These are phyloP conservation scores for Colletotrichum caudatum DNA, from an alignment of 2,329 filamentous ascomycete genomes.

Conservation along the genomic window DNA sequence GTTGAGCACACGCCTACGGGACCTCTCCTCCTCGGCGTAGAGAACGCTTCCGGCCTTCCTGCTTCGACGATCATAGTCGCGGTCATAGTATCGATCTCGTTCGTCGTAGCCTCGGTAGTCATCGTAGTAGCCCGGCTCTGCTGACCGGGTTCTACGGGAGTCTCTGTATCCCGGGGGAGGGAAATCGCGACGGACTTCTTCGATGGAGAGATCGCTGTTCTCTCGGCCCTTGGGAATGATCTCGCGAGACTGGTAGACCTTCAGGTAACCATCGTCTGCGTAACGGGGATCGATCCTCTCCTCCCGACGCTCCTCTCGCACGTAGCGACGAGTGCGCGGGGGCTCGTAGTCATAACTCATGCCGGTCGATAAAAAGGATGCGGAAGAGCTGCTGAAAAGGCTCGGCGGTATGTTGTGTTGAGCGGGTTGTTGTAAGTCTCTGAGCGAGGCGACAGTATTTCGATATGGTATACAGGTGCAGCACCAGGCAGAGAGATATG, in stretches of 20 bases:
- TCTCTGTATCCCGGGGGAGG: conserved; percentile 75
- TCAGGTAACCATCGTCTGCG: conserved; percentile 64
- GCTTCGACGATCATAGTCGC: conserved; percentile 61
- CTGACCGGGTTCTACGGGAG: conserved; percentile 72
- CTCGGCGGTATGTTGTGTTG: conserved; percentile 7
- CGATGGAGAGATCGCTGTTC: conserved; percentile 80
- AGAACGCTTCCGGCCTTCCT: conserved; percentile 63
- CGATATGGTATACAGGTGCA: not conserved
- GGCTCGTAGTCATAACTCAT: conserved; percentile 68
- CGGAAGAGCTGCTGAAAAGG: conserved; percentile 7
- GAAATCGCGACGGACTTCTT: conserved; percentile 88
- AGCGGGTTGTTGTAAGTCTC: conserved; percentile 27
- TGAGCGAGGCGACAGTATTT: not conserved
- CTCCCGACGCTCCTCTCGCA: conserved; percentile 66
- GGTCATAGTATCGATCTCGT: conserved; percentile 60
- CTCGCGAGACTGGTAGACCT: conserved; percentile 61
- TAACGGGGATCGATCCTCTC: conserved; percentile 64
- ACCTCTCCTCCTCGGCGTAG: conserved; percentile 69
- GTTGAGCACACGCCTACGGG: conserved; percentile 63
- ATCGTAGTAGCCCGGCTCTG: conserved; percentile 70
- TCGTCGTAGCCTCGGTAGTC: conserved; percentile 60
- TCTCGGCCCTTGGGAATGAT: conserved; percentile 72
- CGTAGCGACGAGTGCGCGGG: conserved; percentile 60
- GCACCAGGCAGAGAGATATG: not conserved
- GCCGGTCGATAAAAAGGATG: not conserved